Conservation (phyloP, 495 filamentous ascomycete species). For the Penicillium lagena region DNA sequence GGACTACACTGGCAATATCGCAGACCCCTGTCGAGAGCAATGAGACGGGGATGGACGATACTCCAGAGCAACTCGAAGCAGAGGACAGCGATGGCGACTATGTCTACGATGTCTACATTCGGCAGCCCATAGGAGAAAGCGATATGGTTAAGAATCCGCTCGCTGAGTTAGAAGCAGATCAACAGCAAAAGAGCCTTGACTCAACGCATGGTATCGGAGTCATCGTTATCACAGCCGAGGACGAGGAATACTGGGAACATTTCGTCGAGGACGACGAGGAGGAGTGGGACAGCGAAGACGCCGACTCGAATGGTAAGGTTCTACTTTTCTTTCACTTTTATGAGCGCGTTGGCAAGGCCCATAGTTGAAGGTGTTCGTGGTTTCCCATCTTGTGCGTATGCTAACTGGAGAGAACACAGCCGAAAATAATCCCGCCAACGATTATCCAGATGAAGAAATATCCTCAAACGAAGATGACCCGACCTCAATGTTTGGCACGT, state of each 20-base stretch:
- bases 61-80: slow-evolving; percentile 8
- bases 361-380: too few relatives aligned
- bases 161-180: slow-evolving; percentile 21
- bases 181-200: slow-evolving; percentile 24
- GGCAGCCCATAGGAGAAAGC: slow-evolving; percentile 29
- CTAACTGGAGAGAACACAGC: slow-evolving; percentile 25
- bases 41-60: slow-evolving; percentile 4
- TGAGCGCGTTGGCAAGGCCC: too few relatives aligned
- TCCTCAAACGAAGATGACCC: slow-evolving; percentile 46
- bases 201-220: slow-evolving; percentile 43
- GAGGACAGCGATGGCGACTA: slow-evolving; percentile 47
- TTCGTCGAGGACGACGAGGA: slow-evolving; percentile 50
- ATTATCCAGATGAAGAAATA: slow-evolving; percentile 63
- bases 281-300: slow-evolving; percentile 55
- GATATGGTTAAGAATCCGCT: slow-evolving; percentile 28
- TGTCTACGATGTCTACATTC: slow-evolving; percentile 59
- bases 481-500: slow-evolving; percentile 42
- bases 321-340: background rate
- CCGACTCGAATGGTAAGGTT: slow-evolving; percentile 52
- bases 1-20: slow-evolving; percentile 6
- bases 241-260: slow-evolving; percentile 51
- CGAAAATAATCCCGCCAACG: slow-evolving; percentile 59
- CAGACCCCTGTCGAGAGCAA: slow-evolving; percentile 6
- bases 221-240: slow-evolving; percentile 52
- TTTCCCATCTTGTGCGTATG: too few relatives aligned